These are phyloP conservation scores for Eutypa lata DNA, from an alignment of 2,329 filamentous ascomycete genomes.

Conservation along the genomic window DNA sequence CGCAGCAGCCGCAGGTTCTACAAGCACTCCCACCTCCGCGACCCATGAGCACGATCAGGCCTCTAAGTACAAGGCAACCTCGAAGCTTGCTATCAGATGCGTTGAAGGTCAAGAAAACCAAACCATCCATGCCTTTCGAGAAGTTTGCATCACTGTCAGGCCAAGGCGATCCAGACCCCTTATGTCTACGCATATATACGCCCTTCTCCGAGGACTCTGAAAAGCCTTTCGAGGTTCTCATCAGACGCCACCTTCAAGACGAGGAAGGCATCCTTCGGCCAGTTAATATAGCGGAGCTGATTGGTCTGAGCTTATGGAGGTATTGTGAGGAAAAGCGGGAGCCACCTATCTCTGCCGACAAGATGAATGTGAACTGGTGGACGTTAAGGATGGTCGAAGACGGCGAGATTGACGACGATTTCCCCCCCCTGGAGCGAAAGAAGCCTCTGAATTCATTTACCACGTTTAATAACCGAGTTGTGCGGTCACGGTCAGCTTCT, in stretches of 20 bases:
- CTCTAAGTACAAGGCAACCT: constrained; percentile 65
- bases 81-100: constrained; percentile 70
- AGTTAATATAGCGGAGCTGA: constrained; percentile 76
- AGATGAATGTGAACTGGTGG: constrained; percentile 78
- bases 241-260: constrained; percentile 66
- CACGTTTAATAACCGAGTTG: constrained; percentile 72
- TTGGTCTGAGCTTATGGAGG: constrained; percentile 73
- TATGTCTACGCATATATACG: constrained; percentile 74
- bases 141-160: constrained; percentile 74
- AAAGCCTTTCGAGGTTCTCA: constrained; percentile 68
- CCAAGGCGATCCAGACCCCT: constrained; percentile 72
- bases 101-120: constrained; percentile 68
- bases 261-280: constrained; percentile 59
- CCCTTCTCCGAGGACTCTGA: constrained; percentile 64
- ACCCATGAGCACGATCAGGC: constrained; percentile 61
- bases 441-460: constrained; percentile 76
- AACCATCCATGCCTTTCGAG: constrained; percentile 69
- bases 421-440: constrained; percentile 72
- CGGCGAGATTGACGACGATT: constrained; percentile 82
- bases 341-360: constrained; percentile 61
- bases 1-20: constrained; percentile 54
- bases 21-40: constrained; percentile 69
- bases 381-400: constrained; percentile 80
- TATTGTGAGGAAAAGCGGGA: constrained; percentile 75
- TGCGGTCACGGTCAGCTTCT: constrained; percentile 62